Evolutionary conservation across 805 yeast genomes (phyloP), one percentile per base, ranked within the genome.

Genomic region (Starmerella powellii): DNA sequence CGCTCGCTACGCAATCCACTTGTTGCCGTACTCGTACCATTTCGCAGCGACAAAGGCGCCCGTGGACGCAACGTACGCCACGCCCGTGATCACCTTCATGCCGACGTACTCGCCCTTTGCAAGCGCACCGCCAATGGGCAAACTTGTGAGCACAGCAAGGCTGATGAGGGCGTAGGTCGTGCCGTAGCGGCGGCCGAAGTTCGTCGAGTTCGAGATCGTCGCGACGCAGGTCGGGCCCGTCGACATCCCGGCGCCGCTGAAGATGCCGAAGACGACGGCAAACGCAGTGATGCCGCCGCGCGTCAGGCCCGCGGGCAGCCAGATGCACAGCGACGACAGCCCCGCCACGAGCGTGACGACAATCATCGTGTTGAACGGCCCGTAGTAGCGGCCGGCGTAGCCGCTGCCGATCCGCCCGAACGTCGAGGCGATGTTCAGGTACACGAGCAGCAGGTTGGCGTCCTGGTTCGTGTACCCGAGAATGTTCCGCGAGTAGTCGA

Each of bases 121-220:
- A 10, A 58, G 41, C 13, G 49, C 55, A 15, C 65, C 66, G 18
- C 63, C 63, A 13, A 61, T 55, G n/a, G 66, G 66, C 21, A 59
- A 44, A 8, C 66, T 64, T 3, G 58, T 57, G 27, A 62, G 55
- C 1, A 57, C 52, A 4, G 59, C 65, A 24, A 62, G 46, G 31
- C 61, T 55, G 11, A 53, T 62, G 27, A 62, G 40, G 28, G 73
- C 73, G 56, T 75, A 78, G 46, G 75, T 67, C 13, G 82, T 67
- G 0, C 85, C 85, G 49, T 75, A 80, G 19, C 79, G 60, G 49
- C 71, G 74, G 16, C 86, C 86, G 57, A 78, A 79, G 42, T 75
- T 72, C 42, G 67, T 64, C 0, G 78, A 74, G 11, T 68, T 70
- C 17, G 78, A 72, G 27, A 80, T 74, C 31, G 72, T 71, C 0